Base-by-base conservation (phyloP, 371 early-diverging fungal genomes). In the Mucor plumbeus region DNA sequence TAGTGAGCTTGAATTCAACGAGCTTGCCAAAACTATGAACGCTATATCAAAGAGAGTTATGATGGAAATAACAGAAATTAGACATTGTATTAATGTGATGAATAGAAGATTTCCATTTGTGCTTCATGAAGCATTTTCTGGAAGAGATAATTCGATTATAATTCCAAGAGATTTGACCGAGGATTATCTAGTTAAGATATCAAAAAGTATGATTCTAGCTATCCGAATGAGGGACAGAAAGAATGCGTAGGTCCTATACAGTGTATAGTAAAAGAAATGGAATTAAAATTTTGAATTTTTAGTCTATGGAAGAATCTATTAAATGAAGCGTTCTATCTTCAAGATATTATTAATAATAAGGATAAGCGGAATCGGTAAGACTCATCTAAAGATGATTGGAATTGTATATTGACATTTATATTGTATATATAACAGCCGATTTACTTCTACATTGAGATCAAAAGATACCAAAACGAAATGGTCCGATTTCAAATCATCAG, bases 341-440 rank as follows among this genome's bases (percentile, higher is more conserved):
- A 91, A 68, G 93, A 94, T 65, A 87, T 92, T 36, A 81, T 91
- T 31, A 83, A 79, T 7, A 92, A 90, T 62, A 78, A 79, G 61
- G 83, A 81, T 19, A 88, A 79, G 72, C 68, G 74, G 4, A 88
- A 88, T 54, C 81, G 81, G 87, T 87, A 79, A 71, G 78, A 10
- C 19, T 59, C 5, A 53, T 53, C 13, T 1, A 31, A 13, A n/a
- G 47, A 15, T 10, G 47, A 7, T 19, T 19, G 47, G 14, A 1
- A 0, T 50, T 21, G 10, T 7, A 53, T 31, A 26, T 3, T 26
- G 26, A 26, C 26, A 26, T 26, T 26, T 6, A 11, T 21, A 26
- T 26, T 53, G 19, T 14, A 5, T 10, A 10, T 14, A 8, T 15
- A 15, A 33, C 19, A 38, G 55, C 19, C 55, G 54, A 43, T 72